Conservation (phyloP, 176 grass and related monocot species). For the Zea luxurians region DNA sequence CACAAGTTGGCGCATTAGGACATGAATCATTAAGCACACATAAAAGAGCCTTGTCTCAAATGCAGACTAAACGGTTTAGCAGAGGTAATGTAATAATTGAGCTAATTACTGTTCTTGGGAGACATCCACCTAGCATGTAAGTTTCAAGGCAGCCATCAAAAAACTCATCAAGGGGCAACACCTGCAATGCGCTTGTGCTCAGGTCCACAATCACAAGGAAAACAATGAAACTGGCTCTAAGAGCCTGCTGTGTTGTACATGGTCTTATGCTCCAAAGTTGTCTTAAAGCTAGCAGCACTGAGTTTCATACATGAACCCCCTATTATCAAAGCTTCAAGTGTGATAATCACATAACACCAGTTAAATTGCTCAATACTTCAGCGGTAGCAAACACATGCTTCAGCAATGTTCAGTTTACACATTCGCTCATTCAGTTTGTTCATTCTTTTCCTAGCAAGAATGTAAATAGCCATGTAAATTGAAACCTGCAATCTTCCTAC, state of each 20-base stretch:
- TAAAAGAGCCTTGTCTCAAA: not conserved
- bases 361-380: conserved; percentile 6
- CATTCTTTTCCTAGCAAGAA: conserved; percentile 14
- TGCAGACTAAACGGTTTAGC: not conserved
- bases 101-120: not conserved
- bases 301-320: not conserved
- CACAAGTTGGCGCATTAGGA: not conserved
- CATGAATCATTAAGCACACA: not conserved
- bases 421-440: not conserved
- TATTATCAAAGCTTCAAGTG: not conserved
- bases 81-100: not conserved
- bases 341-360: not conserved
- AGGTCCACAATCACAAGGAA: not conserved
- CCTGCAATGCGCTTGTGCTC: not conserved
- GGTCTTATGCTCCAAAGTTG: conserved; percentile 2
- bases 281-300: not conserved
- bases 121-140: not conserved
- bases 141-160: not conserved
- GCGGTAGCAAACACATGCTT: not conserved
- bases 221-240: not conserved
- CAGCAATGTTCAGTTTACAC: not conserved
- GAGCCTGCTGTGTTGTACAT: not conserved
- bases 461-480: not conserved
- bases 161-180: not conserved
- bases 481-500: conserved; percentile 5